These are phyloP conservation scores for Colletotrichum lentis DNA, from an alignment of 2,329 filamentous ascomycete genomes.

Conservation along the genomic window DNA sequence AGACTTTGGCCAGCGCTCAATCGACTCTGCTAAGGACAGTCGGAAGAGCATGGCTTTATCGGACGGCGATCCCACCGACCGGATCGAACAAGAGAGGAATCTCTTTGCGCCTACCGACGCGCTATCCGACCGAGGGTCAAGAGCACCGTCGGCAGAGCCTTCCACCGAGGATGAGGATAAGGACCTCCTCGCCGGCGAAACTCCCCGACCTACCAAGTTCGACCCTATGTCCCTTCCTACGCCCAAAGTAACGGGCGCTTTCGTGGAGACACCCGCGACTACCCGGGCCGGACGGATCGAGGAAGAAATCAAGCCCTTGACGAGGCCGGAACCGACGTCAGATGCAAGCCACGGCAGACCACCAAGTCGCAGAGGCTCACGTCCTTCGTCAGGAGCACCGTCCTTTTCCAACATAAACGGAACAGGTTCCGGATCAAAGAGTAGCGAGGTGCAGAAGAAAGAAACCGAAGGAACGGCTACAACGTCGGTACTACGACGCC, in stretches of 20 bases:
- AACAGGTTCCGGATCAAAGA: constrained; percentile 17
- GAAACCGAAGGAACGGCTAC: constrained; percentile 39
- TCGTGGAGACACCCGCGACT: constrained; percentile 64
- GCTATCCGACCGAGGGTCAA: constrained; percentile 64
- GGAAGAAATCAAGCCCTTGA: constrained; percentile 40
- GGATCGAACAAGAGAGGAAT: constrained; percentile 64
- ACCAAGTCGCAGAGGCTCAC: constrained; percentile 25
- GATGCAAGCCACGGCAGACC: constrained; percentile 6
- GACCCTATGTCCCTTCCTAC: constrained; percentile 62
- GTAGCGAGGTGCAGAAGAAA: constrained; percentile 4
- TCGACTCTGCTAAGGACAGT: constrained; percentile 59
- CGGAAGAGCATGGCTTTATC: constrained; percentile 55
- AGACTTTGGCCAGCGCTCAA: constrained; percentile 52
- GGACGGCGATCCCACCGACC: constrained; percentile 63
- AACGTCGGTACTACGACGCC: constrained; percentile 40
- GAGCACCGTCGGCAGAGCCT: constrained; percentile 57
- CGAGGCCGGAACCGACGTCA: constrained; percentile 18
- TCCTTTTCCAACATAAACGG: constrained; percentile 11
- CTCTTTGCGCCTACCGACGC: constrained; percentile 64
- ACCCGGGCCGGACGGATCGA: constrained; percentile 50
- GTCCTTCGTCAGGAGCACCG: constrained; percentile 12
- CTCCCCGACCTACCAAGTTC: constrained; percentile 55
- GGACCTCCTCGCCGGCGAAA: constrained; percentile 51
- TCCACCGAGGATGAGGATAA: constrained; percentile 46
- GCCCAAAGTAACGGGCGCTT: constrained; percentile 63